phyloP scores from a whole-genome alignment of 352 stramenopile species.

The Globisporangium orthogonon region DNA sequence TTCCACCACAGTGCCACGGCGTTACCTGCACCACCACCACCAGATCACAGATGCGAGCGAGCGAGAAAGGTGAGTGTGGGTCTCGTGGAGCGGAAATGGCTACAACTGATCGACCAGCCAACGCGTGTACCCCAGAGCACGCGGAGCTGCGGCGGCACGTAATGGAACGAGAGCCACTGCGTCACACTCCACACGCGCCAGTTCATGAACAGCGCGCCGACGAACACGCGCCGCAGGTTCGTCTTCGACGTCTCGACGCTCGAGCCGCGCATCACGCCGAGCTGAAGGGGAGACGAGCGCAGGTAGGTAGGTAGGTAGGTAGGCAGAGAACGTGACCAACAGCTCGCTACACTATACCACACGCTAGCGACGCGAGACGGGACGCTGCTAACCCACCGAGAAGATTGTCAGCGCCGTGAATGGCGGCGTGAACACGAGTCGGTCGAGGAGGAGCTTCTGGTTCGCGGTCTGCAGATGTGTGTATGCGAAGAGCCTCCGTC shows the following conservation, averaged over 20 bases:
- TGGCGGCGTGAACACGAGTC: slow-evolving; percentile 56
- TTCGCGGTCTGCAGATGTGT: slow-evolving; percentile 40
- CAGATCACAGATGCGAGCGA: not conserved
- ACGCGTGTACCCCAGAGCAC: slow-evolving; percentile 60
- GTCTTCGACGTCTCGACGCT: slow-evolving; percentile 36
- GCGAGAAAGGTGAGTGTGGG: not conserved
- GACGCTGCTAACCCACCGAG: slow-evolving; percentile 24
- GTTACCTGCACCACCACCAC: slow-evolving; percentile 35
- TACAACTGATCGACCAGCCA: not conserved
- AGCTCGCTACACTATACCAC: not conserved
- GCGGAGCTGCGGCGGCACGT: slow-evolving; percentile 59
- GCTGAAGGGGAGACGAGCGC: slow-evolving; percentile 13
- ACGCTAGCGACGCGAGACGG: not conserved
- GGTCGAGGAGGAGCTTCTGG: slow-evolving; percentile 68
- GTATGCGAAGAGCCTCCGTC: not conserved
- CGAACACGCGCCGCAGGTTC: slow-evolving; percentile 41
- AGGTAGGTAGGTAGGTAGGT: not conserved
- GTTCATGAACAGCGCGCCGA: slow-evolving; percentile 56
- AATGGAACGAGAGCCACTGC: slow-evolving; percentile 72
- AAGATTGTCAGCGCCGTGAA: slow-evolving; percentile 69
- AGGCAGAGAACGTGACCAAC: slow-evolving; percentile 1
- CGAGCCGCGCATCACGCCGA: slow-evolving; percentile 50
- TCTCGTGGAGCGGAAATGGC: not conserved
- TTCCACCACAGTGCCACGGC: slow-evolving; percentile 74
- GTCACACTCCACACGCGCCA: slow-evolving; percentile 65